Base-by-base conservation (phyloP, 805 yeast species). In the Metschnikowia santaceciliae region DNA sequence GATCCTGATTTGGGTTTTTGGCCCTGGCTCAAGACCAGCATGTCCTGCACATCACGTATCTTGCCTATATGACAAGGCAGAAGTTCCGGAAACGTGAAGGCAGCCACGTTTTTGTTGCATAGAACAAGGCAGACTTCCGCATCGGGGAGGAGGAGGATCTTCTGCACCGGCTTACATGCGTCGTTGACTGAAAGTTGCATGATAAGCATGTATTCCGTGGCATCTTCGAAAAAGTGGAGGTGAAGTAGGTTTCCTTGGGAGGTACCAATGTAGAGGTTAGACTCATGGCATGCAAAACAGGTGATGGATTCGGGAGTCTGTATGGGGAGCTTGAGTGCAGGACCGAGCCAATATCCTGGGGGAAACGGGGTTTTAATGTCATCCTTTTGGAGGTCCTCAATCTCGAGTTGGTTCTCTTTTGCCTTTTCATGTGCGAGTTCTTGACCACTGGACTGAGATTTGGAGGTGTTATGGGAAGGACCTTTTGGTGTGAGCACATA, bases 191-290 rank as follows among this genome's bases (percentile, higher is more conserved):
- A 52, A n/a, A 63, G 41, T 46, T 61, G 60, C 20, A 66, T 56
- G 10, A 70, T 66, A 17, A 65, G 54, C 35, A 70, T 65, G 53
- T 64, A 72, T 20, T 61, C 67, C 26, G 66, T 62, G 17, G 70
- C 71, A 57, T 72, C 77, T 39, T 72, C 76, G 47, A 74, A 72
- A 11, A 64, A 61, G 53, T 70, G 69, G 49, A 66, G 68, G 53
- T 74, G 77, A 23, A 70, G 63, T n/a, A 74, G 52, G 15, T 61
- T 64, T 8, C 77, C 76, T 2, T 22, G 23, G n/a, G 64, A 53
- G 1, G 75, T 70, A 5, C 77, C 77, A 30, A 73, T 49, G 51
- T 73, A 74, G 2, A 74, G 51, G 43, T 73, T 72, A 38, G 69
- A 49, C 14, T 61, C 59, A 46, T 53, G 64, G 11, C 68, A 48